phyloP scores from a whole-genome alignment of 352 stramenopile genomes.

The Phytophthora pseudosyringae region DNA sequence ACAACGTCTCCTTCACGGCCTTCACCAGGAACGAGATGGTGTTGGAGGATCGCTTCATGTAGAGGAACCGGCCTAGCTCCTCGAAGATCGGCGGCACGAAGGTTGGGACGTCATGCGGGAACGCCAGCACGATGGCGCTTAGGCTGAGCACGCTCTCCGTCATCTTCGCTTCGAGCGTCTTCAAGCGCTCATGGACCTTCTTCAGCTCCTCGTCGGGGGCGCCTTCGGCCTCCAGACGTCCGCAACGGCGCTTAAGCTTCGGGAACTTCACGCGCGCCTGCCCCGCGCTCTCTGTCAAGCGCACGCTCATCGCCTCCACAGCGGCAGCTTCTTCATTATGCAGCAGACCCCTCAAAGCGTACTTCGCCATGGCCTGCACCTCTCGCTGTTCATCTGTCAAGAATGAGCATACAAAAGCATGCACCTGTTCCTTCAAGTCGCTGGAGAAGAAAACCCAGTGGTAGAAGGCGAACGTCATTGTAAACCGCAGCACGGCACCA shows the following conservation, averaged over 20 bases:
- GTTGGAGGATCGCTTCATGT: conserved; percentile 64
- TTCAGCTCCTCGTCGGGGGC: conserved; percentile 38
- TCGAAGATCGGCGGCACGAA: conserved; percentile 79
- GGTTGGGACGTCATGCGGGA: conserved; percentile 72
- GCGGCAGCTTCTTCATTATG: conserved; percentile 53
- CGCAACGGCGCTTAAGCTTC: conserved; percentile 64
- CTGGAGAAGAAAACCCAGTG: conserved; percentile 66
- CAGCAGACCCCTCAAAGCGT: conserved; percentile 66
- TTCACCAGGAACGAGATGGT: conserved; percentile 76
- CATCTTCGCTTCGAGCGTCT: conserved; percentile 59
- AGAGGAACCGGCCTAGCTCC: conserved; percentile 73
- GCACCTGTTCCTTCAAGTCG: conserved; percentile 51
- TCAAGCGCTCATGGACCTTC: conserved; percentile 49
- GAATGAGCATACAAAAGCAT: conserved; percentile 58
- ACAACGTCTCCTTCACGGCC: conserved; percentile 76
- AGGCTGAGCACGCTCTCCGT: conserved; percentile 70
- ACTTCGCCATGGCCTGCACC: conserved; percentile 84
- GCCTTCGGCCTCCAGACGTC: conserved; percentile 46
- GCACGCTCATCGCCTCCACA: conserved; percentile 47
- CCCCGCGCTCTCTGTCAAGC: conserved; percentile 43
- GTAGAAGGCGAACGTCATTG: conserved; percentile 79
- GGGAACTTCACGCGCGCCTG: conserved; percentile 59
- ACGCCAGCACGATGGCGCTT: conserved; percentile 75
- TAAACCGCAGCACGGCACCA: conserved; percentile 72
- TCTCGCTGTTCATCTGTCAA: conserved; percentile 77